These are phyloP conservation scores for Litchi chinensis DNA, from an alignment of 345 rosid species.

Conservation along the genomic window DNA sequence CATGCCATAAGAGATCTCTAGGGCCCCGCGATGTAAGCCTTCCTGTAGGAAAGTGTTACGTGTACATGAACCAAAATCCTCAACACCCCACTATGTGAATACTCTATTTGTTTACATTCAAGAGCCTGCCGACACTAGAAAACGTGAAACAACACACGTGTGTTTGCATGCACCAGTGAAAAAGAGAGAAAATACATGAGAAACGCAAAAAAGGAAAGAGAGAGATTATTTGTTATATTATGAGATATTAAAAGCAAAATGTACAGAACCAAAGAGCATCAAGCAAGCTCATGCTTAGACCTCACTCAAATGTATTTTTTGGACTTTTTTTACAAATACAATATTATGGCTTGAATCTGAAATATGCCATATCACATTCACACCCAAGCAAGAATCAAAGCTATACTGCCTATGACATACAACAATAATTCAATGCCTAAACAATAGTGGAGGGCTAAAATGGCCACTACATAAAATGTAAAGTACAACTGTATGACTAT, in stretches of 20 bases:
- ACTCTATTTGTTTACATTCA: not conserved
- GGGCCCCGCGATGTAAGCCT: constrained; percentile 16
- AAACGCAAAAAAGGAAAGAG: not conserved
- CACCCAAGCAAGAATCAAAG: constrained; percentile 35
- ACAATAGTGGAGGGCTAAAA: constrained; percentile 11
- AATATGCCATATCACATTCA: constrained; percentile 32
- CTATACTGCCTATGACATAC: constrained; percentile 33
- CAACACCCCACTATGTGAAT: not conserved
- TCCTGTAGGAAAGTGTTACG: not conserved
- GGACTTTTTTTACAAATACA: constrained; percentile 36
- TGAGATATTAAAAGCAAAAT: constrained; percentile 8
- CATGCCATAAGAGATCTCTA: constrained; percentile 18
- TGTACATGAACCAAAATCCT: not conserved
- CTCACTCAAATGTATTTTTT: constrained; percentile 22
- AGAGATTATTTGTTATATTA: constrained; percentile 12
- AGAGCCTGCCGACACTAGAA: constrained; percentile 31
- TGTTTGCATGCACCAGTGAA: not conserved
- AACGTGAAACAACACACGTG: constrained; percentile 7
- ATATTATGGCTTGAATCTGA: constrained; percentile 31
- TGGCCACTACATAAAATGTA: constrained; percentile 11
- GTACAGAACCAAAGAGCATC: constrained; percentile 14
- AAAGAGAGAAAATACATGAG: not conserved
- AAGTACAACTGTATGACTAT: constrained; percentile 7
- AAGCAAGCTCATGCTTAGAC: constrained; percentile 23
- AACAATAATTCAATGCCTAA: constrained; percentile 35